Conservation (phyloP, 345 rosid genomes). For the Bretschneidera sinensis region DNA sequence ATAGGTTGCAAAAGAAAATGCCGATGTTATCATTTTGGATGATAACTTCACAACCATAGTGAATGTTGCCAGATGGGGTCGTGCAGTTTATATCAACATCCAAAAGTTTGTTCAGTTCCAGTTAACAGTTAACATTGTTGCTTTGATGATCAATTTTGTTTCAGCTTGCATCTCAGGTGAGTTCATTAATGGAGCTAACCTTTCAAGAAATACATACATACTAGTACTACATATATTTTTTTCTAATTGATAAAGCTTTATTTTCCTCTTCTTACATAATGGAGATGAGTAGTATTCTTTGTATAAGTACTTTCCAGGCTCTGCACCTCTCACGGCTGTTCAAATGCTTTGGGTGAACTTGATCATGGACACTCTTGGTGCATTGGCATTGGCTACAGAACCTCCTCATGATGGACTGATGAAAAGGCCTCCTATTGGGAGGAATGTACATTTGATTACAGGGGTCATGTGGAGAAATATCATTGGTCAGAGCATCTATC, state of each 20-base stretch:
- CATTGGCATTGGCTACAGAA: slow-evolving; percentile 74
- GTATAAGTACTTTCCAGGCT: slow-evolving; percentile 35
- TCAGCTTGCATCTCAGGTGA: slow-evolving; percentile 73
- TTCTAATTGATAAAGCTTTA: no score
- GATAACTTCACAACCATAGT: slow-evolving; percentile 74
- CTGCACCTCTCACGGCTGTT: slow-evolving; percentile 78
- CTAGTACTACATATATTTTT: no score
- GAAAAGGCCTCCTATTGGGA: slow-evolving; percentile 60
- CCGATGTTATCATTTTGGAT: slow-evolving; percentile 83
- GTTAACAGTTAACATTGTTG: slow-evolving; percentile 70
- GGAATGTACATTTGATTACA: slow-evolving; percentile 54
- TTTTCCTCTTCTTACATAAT: background rate
- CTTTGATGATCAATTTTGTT: slow-evolving; percentile 61
- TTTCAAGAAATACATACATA: background rate
- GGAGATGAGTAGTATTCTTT: slow-evolving; percentile 1
- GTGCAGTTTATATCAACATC: slow-evolving; percentile 75
- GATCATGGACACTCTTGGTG: slow-evolving; percentile 92
- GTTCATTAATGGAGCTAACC: background rate
- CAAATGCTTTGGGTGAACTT: slow-evolving; percentile 87
- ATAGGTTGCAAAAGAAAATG: slow-evolving; percentile 80
- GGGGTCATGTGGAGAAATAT: slow-evolving; percentile 80
- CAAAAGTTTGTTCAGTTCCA: slow-evolving; percentile 87
- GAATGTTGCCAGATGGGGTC: slow-evolving; percentile 77
- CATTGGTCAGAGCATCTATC: slow-evolving; percentile 68
- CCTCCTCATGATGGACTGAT: slow-evolving; percentile 73